A percentile compares a stretch with the other conserved stretches of the same genome.
Evolutionary conservation across 495 filamentous ascomycete genomes (phyloP).

Genomic region (Patellaria atrata): DNA sequence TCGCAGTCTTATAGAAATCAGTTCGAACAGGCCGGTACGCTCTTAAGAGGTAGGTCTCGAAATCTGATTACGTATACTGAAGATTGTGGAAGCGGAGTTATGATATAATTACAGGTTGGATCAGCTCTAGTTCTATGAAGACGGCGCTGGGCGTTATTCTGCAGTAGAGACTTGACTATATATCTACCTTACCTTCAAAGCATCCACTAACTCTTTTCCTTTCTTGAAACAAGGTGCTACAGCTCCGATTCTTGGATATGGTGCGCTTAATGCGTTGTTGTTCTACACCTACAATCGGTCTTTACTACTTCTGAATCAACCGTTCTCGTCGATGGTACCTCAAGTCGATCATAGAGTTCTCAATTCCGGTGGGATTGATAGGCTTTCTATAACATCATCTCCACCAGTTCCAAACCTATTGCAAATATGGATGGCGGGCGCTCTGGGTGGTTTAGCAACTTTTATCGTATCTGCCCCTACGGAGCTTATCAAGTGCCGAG

Average conservation of each 20-base stretch:
- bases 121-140: too few relatives aligned
- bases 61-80: background rate
- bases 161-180: constrained; percentile 5
- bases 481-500: constrained; percentile 74
- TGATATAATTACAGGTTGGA: too few relatives aligned
- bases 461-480: constrained; percentile 73
- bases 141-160: too few relatives aligned
- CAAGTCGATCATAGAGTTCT: too few relatives aligned
- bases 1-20: constrained; percentile 20
- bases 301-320: constrained; percentile 38
- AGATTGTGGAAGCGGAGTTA: too few relatives aligned
- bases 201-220: constrained; percentile 2
- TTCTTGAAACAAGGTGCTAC: constrained; percentile 42
- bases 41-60: constrained; percentile 32
- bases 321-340: constrained; percentile 14
- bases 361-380: too few relatives aligned
- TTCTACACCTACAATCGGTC: constrained; percentile 77
- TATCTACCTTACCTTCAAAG: background rate
- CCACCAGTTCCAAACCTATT: constrained; percentile 25
- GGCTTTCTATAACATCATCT: constrained; percentile 23
- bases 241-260: constrained; percentile 74
- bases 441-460: constrained; percentile 61
- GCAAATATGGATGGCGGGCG: constrained; percentile 62
- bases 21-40: constrained; percentile 32
- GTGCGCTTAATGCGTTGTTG: constrained; percentile 74